phyloP scores from a whole-genome alignment of 1,139 yeast species.

The Taphrina populina region DNA sequence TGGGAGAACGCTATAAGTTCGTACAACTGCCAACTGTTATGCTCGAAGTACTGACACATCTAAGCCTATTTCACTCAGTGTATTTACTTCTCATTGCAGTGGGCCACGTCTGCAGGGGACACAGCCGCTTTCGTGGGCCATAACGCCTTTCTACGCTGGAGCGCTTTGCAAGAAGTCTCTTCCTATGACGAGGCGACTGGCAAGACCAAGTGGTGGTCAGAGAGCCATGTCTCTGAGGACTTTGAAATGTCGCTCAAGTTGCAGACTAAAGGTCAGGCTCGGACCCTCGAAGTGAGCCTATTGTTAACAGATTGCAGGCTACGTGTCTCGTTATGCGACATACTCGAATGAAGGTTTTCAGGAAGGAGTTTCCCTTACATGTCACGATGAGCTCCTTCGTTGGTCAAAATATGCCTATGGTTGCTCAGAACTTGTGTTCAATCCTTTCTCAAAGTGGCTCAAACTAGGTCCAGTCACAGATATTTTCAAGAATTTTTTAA shows the following conservation, averaged over 20 bases:
- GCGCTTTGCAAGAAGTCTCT: conserved; percentile 35
- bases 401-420: conserved; percentile 39
- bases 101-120: conserved; percentile 38
- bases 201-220: conserved; percentile 38
- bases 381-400: conserved; percentile 38
- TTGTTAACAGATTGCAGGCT: conserved; percentile 29
- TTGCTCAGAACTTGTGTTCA: conserved; percentile 37
- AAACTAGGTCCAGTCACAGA: conserved; percentile 36
- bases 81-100: conserved; percentile 37
- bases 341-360: conserved; percentile 36
- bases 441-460: conserved; percentile 36
- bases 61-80: conserved; percentile 38
- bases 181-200: conserved; percentile 35
- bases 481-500: conserved; percentile 35
- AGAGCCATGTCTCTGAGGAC: conserved; percentile 37
- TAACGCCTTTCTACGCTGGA: conserved; percentile 38
- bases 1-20: conserved; percentile 37
- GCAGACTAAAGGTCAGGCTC: conserved; percentile 28
- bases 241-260: conserved; percentile 38
- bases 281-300: not conserved
- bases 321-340: conserved; percentile 35
- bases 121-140: conserved; percentile 39
- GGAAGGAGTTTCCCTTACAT: conserved; percentile 38
- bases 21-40: not conserved
- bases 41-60: conserved; percentile 32